Conservation (phyloP, 306 rosid genomes). For the Cucumis melo region DNA sequence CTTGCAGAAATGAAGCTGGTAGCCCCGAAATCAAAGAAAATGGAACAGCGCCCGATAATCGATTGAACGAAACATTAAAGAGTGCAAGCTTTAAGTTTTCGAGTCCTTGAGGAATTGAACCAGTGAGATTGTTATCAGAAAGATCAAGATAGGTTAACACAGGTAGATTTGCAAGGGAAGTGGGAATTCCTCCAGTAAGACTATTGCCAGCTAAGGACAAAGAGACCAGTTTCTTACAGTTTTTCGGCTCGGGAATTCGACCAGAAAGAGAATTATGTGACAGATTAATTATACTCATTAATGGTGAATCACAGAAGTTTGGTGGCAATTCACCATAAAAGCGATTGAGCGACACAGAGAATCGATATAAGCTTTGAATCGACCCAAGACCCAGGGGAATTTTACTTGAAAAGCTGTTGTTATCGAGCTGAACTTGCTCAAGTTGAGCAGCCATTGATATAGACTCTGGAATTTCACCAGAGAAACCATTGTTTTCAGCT, state of each 20-base stretch:
- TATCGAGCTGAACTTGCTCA: constrained; percentile 95
- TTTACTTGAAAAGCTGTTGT: constrained; percentile 48
- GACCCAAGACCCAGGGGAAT: constrained; percentile 71
- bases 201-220: constrained; percentile 72
- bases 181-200: constrained; percentile 56
- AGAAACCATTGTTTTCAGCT: constrained; percentile 78
- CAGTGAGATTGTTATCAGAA: constrained; percentile 83
- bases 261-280: constrained; percentile 86
- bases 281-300: constrained; percentile 84
- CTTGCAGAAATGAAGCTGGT: constrained; percentile 93
- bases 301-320: constrained; percentile 88
- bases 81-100: constrained; percentile 94
- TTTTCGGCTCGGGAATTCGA: constrained; percentile 52
- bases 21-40: constrained; percentile 70
- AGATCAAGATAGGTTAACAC: constrained; percentile 93
- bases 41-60: constrained; percentile 79
- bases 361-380: constrained; percentile 73
- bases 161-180: constrained; percentile 68
- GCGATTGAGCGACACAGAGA: constrained; percentile 72
- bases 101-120: constrained; percentile 74
- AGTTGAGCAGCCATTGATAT: constrained; percentile 61
- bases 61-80: constrained; percentile 83
- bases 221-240: constrained; percentile 75
- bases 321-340: constrained; percentile 72
- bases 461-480: constrained; percentile 74